Conservation (phyloP, 371 early-diverging fungal species). For the Rhizopus delemar region DNA sequence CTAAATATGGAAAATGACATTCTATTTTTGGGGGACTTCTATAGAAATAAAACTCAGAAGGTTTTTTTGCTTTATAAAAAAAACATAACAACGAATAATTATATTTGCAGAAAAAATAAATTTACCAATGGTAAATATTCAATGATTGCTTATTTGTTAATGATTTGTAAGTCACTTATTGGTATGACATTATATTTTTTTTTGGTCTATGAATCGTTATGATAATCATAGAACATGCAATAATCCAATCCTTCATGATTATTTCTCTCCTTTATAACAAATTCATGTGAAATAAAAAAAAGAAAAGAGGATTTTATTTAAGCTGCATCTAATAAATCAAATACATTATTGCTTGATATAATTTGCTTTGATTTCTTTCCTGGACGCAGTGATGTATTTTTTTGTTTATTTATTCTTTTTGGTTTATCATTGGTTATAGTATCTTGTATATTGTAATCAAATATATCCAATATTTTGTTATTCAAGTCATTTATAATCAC, state of each 20-base stretch:
- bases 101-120: neutral
- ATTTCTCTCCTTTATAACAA: neutral
- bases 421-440: slow-evolving; percentile 23
- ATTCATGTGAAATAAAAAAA: neutral
- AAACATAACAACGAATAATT: neutral
- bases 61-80: too few species aligned
- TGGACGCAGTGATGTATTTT: slow-evolving; percentile 6
- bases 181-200: too few species aligned
- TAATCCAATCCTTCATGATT: too few species aligned
- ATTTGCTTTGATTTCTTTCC: slow-evolving; percentile 16
- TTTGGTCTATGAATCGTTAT: too few species aligned
- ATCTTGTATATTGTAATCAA: slow-evolving; percentile 29
- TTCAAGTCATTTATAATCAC: slow-evolving; percentile 19
- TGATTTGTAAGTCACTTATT: too few species aligned
- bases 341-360: neutral
- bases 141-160: too few species aligned
- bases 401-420: slow-evolving; percentile 11
- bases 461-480: slow-evolving; percentile 19
- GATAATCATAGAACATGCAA: too few species aligned
- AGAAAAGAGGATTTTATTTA: neutral
- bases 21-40: too few species aligned
- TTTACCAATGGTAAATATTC: too few species aligned
- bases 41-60: too few species aligned
- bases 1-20: neutral
- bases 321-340: neutral